Evolutionary conservation across 2,329 filamentous ascomycete genomes (phyloP).

Genomic region (Alternaria longipes): DNA sequence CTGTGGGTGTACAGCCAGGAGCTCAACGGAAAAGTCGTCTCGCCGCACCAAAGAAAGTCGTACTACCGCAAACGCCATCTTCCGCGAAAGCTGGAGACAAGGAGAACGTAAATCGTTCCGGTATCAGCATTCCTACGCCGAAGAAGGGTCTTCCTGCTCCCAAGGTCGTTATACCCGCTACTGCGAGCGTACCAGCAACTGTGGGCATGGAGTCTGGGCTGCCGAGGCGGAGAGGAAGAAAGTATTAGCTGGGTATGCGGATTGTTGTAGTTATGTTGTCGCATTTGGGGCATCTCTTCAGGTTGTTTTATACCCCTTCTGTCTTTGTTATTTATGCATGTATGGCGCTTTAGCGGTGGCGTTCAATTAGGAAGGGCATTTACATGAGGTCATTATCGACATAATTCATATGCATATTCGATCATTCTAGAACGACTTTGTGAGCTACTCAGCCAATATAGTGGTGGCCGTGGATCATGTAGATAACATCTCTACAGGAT

Average conservation of each 20-base stretch:
- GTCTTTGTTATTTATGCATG: not conserved
- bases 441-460: not conserved
- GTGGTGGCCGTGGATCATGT: not conserved
- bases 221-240: constrained; percentile 41
- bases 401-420: not conserved
- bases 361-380: not conserved
- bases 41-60: constrained; percentile 47
- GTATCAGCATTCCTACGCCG: constrained; percentile 34
- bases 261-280: not conserved
- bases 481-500: not conserved
- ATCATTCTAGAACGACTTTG: not conserved
- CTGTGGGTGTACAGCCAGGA: constrained; percentile 27
- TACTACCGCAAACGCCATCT: constrained; percentile 35
- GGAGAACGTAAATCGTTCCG: constrained; percentile 32
- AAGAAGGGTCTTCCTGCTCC: constrained; percentile 44
- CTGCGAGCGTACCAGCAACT: not conserved
- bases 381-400: not conserved
- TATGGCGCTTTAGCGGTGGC: constrained; percentile 2
- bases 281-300: not conserved
- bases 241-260: constrained; percentile 12
- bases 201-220: constrained; percentile 36
- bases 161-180: constrained; percentile 28
- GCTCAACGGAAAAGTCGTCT: constrained; percentile 46
- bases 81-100: constrained; percentile 29
- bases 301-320: not conserved